Evolutionary conservation across 1,139 yeast genomes (phyloP), one percentile per base, ranked within the genome.

Genomic region (Scheffersomyces titani): DNA sequence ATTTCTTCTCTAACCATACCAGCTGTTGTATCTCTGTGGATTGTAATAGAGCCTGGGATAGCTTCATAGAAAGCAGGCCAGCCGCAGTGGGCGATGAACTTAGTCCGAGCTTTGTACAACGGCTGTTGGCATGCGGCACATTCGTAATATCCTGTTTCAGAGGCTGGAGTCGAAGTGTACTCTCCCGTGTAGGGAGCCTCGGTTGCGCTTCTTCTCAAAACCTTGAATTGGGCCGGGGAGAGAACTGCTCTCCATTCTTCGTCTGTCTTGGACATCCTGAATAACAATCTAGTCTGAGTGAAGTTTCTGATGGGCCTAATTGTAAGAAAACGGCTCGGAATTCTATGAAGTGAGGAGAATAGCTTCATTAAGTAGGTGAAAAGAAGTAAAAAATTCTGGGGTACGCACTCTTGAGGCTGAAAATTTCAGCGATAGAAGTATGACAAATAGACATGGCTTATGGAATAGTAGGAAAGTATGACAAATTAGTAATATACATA

Each of bases 61-160:
- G 97, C 97, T 57, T 90, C 89, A 70, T 88, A 93, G 72, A 94
- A 94, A 0, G 98, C 92, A 0, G 99, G 99, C 99, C 99, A 94
- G 2, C 99, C 99, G 72, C 99, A 94, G 55, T 92, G 92, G 20
- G 97, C 85, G 58, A 88, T 86, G 66, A 96, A 94, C 73, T 94
- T 94, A 16, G 97, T 83, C 51, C 81, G 78, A 45, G 97, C 87
- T 61, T 82, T 82, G 72, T 94, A 94, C 48, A 94, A 75, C 7
- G 98, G 97, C 52, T 83, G 78, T 52, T 80, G 82, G 70, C 99
- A 94, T 11, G 88, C 98, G 0, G 89, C 98, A 75, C 99, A 94
- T 56, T 78, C 78, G 70, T 92, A 94, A 5, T 83, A 76, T 0
- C 98, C 98, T 1, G 66, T 63, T 2, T 73, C 67, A 22, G 77